A percentile compares a stretch with the other conserved stretches of the same genome.
phyloP scores from a whole-genome alignment of 2,329 filamentous ascomycete species.

The Nigrograna mackinnonii region DNA sequence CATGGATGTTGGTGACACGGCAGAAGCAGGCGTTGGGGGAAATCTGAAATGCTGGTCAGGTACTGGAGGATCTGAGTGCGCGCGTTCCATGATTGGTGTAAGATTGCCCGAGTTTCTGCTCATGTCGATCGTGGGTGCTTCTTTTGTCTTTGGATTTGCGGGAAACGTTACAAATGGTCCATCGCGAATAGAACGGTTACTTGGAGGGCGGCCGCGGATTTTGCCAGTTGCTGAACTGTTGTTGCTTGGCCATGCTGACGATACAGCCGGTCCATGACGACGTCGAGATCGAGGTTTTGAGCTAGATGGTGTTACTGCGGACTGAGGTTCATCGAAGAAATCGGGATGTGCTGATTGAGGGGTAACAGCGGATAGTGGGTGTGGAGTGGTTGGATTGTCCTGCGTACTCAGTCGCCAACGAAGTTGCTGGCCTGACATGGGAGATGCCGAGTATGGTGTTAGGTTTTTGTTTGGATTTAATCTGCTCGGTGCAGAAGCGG shows the following conservation, averaged over 20 bases:
- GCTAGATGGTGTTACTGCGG: slow-evolving; percentile 69
- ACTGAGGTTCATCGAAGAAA: slow-evolving; percentile 66
- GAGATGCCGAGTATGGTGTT: slow-evolving; percentile 47
- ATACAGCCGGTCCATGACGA: slow-evolving; percentile 83
- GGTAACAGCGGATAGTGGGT: slow-evolving; percentile 79
- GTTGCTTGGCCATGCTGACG: slow-evolving; percentile 82
- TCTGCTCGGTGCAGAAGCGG: slow-evolving; percentile 37
- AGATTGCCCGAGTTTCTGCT: slow-evolving; percentile 45
- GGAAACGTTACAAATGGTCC: slow-evolving; percentile 73
- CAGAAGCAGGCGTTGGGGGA: slow-evolving; percentile 43
- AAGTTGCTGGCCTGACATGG: slow-evolving; percentile 45
- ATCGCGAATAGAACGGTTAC: slow-evolving; percentile 67
- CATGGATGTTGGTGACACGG: slow-evolving; percentile 33
- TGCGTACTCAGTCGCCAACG: slow-evolving; percentile 58
- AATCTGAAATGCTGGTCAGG: slow-evolving; percentile 40
- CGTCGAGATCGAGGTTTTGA: slow-evolving; percentile 57
- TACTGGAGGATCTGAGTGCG: slow-evolving; percentile 43
- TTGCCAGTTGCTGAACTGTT: slow-evolving; percentile 68
- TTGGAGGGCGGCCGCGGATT: slow-evolving; percentile 77
- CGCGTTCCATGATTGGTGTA: slow-evolving; percentile 49
- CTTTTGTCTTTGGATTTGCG: slow-evolving; percentile 58
- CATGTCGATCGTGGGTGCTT: slow-evolving; percentile 51
- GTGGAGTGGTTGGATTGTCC: slow-evolving; percentile 67
- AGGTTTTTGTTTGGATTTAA: slow-evolving; percentile 34
- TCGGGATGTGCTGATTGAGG: slow-evolving; percentile 59